Base-by-base conservation (phyloP, 1,284 basidiomycete genomes). In the Trichosporon faecale region DNA sequence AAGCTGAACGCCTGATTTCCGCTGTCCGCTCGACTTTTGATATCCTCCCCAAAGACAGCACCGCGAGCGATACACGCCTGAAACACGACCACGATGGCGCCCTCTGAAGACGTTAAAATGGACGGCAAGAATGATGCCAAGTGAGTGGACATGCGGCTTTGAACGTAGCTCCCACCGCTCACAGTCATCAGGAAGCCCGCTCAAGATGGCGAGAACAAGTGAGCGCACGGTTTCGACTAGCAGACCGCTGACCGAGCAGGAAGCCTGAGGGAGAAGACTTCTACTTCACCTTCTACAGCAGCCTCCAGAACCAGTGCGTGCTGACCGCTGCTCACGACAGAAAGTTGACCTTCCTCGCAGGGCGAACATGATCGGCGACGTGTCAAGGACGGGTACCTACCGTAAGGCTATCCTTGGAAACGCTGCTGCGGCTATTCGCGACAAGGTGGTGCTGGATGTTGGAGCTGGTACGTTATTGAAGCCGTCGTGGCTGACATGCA, bases 281-380 rank as follows among this genome's bases (percentile, higher is more conserved):
- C 70, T 82, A 82, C 74, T 82, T 82, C 75, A 78, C 77, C 73
- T 82, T 81, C 66, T 82, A 82, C 66, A 78, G 79, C 18, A 79
- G 77, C 12, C 67, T 80, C 5, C 80, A 82, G 68, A 82, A 82
- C 68, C 80, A 61, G 79, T 80, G 23, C 64, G 78, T 74, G 14
- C 23, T 0, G 5, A 16, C 65, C 8, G 27, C 2, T 29, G 18
- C 60, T 67, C n/a, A 63, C 60, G n/a, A 14, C 37, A 40, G 23
- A 33, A 3, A 37, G 21, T 40, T 64, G 21, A 16, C 23, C 21
- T 37, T 64, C 37, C 12, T 40, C 23, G 23, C 70, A 82, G 81
- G 67, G 83, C 83, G 8, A 85, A 85, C 70, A 85, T 85, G 84
- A 82, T 85, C 25, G 80, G 79, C 16, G 84, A 85, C 71, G 78